Conservation (phyloP, 1,139 yeast genomes). For the Debaryomycetaceae sp. region DNA sequence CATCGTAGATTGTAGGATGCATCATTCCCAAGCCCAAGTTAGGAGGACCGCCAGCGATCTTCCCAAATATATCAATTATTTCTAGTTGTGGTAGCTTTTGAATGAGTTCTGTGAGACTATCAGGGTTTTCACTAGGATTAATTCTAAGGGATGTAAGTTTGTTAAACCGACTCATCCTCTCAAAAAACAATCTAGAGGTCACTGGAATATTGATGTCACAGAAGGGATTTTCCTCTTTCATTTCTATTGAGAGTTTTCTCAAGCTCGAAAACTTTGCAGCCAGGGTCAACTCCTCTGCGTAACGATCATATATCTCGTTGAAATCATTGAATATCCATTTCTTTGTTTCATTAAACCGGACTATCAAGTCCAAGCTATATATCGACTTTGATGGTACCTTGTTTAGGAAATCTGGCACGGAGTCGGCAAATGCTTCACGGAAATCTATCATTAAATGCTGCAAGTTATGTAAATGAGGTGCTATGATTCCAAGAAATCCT, state of each 20-base stretch:
- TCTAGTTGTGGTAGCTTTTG: conserved; percentile 24
- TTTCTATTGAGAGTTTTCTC: conserved; percentile 39
- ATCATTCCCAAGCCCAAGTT: conserved; percentile 54
- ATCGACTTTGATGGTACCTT: conserved; percentile 17
- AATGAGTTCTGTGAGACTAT: conserved; percentile 23
- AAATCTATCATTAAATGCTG: conserved; percentile 38
- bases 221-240: conserved; percentile 30
- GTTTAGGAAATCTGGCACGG: conserved; percentile 37
- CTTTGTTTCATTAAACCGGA: conserved; percentile 41
- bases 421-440: conserved; percentile 42
- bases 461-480: conserved; percentile 22
- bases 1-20: conserved; percentile 54
- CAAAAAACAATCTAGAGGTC: conserved; percentile 12
- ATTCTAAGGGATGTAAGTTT: conserved; percentile 35
- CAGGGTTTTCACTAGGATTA: conserved; percentile 30
- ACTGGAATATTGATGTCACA: conserved; percentile 29
- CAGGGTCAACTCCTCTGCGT: conserved; percentile 25
- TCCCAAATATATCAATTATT: conserved; percentile 48
- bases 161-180: conserved; percentile 15
- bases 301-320: conserved; percentile 23
- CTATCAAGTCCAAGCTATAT: conserved; percentile 38
- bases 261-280: conserved; percentile 21
- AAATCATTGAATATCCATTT: conserved; percentile 15
- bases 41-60: conserved; percentile 52
- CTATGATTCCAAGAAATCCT: conserved; percentile 29